Base-by-base conservation (phyloP, 2,329 filamentous ascomycete species). In the Tolypocladium capitatum region DNA sequence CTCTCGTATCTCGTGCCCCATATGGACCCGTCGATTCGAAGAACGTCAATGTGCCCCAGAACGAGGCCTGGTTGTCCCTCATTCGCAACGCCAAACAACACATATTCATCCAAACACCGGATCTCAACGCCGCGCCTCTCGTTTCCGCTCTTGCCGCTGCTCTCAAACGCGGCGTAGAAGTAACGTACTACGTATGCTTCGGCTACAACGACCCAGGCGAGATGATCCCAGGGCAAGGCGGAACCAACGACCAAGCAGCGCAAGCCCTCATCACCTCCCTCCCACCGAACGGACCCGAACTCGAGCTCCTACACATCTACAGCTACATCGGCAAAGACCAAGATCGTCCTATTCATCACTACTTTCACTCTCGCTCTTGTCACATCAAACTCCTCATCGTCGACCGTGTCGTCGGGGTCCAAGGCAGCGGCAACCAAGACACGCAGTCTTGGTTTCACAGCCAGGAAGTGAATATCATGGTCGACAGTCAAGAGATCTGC, bases 201-300 rank as follows among this genome's bases (percentile, higher is more conserved):
- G 84, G 86, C 1, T 91, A 91, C 65, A 90, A 90, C 52, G 86
- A 90, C 53, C 69, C 78, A 0, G 86, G 85, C 21, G 84, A 90
- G 60, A 73, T 90, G 31, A 75, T 91, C 0, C 85, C 86, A 0
- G 76, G 78, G 50, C 84, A 89, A 60, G 84, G 84, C 30, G 84
- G 84, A 1, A 85, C 80, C 16, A 89, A 89, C 58, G 84, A 89
- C 51, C 81, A 83, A 70, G 72, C 81, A 2, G 76, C 81, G 0
- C 70, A 80, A 50, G 66, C 72, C 8, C 68, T 90, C 4, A 76
- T 83, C 62, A 62, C 62, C 0, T 60, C 69, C 0, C 71, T 88
- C 0, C 71, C 75, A 0, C 55, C 68, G 0, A 58, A 69, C 1
- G 72, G 73, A 1, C 49, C 53, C 0, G 59, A 58, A 34, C 56